Percentiles rank a stretch among this genome's conserved stretches.
These are phyloP conservation scores for Penicillium daleae DNA, from an alignment of 495 filamentous ascomycete species.

Conservation along the genomic window DNA sequence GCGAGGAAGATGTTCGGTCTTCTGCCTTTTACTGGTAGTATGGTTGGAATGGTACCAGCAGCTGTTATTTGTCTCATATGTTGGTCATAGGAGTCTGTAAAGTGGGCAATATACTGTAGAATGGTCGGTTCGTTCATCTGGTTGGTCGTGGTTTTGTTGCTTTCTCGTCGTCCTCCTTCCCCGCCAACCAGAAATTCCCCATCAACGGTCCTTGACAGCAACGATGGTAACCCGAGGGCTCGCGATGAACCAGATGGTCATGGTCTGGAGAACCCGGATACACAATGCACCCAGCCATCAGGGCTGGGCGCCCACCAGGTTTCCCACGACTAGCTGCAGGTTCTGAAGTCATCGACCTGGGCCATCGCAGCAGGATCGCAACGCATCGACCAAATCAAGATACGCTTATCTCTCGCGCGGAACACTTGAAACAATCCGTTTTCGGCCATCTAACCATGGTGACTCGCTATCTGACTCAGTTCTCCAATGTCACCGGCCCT, in stretches of 20 bases:
- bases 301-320: neutral
- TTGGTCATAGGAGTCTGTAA: neutral
- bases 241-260: neutral
- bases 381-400: constrained; percentile 1
- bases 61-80: no score
- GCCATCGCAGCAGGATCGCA: neutral
- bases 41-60: neutral
- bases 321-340: constrained; percentile 8
- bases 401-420: constrained; percentile 3
- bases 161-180: neutral
- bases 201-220: neutral
- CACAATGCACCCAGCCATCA: constrained; percentile 1
- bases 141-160: neutral
- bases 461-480: neutral
- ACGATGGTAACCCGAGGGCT: neutral
- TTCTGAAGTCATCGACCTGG: constrained; percentile 1
- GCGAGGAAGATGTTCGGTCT: neutral
- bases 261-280: neutral
- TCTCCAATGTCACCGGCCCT: no score
- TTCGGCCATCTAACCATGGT: no score
- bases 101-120: neutral
- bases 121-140: neutral
- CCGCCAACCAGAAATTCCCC: neutral
- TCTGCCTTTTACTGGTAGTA: neutral
- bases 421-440: neutral